A percentile compares a stretch with the other conserved stretches of the same genome.
These are phyloP conservation scores for Teunomyces aglyptinius DNA, from an alignment of 805 yeast species.

Conservation along the genomic window DNA sequence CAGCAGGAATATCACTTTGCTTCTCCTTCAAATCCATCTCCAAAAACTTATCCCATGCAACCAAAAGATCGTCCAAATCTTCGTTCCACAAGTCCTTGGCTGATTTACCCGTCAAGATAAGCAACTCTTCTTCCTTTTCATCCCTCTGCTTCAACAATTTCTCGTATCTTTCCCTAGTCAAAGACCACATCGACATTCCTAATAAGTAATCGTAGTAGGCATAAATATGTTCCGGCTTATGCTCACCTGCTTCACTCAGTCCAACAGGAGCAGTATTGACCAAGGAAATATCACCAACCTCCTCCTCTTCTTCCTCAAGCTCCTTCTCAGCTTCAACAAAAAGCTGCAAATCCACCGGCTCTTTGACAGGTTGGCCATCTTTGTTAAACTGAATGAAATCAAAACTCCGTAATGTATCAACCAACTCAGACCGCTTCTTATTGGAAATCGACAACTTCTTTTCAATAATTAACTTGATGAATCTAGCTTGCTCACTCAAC, in stretches of 20 bases:
- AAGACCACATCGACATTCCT: conserved; percentile 92
- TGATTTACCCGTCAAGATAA: conserved; percentile 57
- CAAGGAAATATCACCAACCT: conserved; percentile 30
- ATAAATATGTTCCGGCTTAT: conserved; percentile 51
- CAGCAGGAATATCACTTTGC: conserved; percentile 44
- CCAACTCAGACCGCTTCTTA: conserved; percentile 62
- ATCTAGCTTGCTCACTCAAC: conserved; percentile 80
- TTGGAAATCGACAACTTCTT: conserved; percentile 68
- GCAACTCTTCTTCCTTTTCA: conserved; percentile 70
- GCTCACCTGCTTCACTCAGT: conserved; percentile 35
- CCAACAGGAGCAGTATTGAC: conserved; percentile 20
- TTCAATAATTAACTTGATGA: conserved; percentile 86
- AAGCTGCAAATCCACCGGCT: conserved; percentile 24
- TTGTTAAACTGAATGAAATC: conserved; percentile 79
- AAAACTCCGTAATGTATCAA: conserved; percentile 57
- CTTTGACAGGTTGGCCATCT: conserved; percentile 60
- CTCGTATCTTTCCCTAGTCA: conserved; percentile 87
- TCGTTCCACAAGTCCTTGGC: conserved; percentile 87
- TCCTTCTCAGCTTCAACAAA: conserved; percentile 28
- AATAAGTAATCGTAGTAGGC: conserved; percentile 82
- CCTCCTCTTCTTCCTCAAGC: conserved; percentile 43
- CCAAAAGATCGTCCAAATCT: conserved; percentile 75
- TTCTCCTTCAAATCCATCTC: conserved; percentile 62
- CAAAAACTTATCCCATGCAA: conserved; percentile 66
- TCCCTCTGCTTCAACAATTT: conserved; percentile 70